A percentile compares a stretch with the other conserved stretches of the same genome.
These are phyloP conservation scores for Monosporascus ibericus DNA, from an alignment of 2,329 filamentous ascomycete genomes.

Conservation along the genomic window DNA sequence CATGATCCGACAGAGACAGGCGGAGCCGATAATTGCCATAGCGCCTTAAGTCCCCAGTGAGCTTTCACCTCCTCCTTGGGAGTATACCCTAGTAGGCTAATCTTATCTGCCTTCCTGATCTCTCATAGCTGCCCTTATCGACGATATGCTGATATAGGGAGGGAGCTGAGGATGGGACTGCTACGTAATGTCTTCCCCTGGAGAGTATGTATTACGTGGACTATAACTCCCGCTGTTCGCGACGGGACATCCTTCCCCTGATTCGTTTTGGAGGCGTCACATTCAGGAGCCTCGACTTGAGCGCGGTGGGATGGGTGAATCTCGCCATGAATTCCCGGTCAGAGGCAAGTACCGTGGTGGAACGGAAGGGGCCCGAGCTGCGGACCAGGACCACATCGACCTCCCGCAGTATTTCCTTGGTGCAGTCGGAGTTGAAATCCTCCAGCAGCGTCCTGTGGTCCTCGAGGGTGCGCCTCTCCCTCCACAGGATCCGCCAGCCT, in stretches of 20 bases:
- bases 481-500: constrained; percentile 2
- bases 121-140: too few relatives aligned
- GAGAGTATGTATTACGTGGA: background rate
- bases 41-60: too few relatives aligned
- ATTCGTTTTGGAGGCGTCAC: background rate
- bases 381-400: constrained; percentile 1
- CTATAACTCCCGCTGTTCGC: background rate
- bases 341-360: background rate
- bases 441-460: background rate
- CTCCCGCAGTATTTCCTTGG: background rate
- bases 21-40: too few relatives aligned
- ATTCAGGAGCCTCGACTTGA: background rate
- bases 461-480: background rate
- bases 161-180: background rate
- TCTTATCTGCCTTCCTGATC: too few relatives aligned
- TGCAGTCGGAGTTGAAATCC: background rate
- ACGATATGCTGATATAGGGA: too few relatives aligned
- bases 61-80: too few relatives aligned
- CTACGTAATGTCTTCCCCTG: background rate
- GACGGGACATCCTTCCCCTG: background rate
- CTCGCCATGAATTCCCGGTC: background rate
- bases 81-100: too few relatives aligned
- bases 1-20: too few relatives aligned
- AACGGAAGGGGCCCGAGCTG: background rate
- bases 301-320: background rate